Percentiles rank a stretch among this genome's conserved stretches.
These are phyloP conservation scores for Heritiera littoralis DNA, from an alignment of 345 rosid species.

Conservation along the genomic window DNA sequence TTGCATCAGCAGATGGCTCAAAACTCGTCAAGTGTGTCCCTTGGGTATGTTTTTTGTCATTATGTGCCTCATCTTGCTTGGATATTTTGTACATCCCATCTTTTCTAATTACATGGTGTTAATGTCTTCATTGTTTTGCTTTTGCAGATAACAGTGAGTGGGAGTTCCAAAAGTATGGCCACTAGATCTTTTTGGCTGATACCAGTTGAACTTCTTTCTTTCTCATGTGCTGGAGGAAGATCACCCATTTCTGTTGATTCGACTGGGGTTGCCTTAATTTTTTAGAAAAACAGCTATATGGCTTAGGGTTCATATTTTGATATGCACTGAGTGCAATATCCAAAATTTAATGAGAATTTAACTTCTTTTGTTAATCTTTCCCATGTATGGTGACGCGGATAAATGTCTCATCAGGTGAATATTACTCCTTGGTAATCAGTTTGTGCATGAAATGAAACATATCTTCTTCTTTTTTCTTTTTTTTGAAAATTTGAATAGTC, in stretches of 20 bases:
- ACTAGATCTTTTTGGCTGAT: slow-evolving; percentile 44
- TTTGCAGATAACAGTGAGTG: slow-evolving; percentile 93
- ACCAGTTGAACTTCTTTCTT: neutral
- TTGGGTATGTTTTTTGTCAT: slow-evolving; percentile 51
- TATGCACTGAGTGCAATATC: neutral
- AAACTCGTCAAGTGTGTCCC: slow-evolving; percentile 99
- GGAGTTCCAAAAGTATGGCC: slow-evolving; percentile 99
- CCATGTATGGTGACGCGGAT: neutral
- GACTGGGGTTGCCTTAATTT: neutral
- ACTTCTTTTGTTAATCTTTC: neutral
- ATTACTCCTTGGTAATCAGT: neutral
- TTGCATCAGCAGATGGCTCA: slow-evolving; percentile 97
- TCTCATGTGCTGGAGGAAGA: neutral
- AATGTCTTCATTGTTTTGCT: neutral
- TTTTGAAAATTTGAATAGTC: no score
- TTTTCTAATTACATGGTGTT: neutral
- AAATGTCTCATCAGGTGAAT: neutral
- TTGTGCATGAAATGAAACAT: neutral
- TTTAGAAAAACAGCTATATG: neutral
- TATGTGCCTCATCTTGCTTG: neutral
- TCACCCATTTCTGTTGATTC: neutral
- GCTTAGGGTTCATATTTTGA: neutral
- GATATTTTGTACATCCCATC: neutral
- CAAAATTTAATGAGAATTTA: slow-evolving; percentile 1
- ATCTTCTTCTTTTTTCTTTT: neutral